Evolutionary conservation across 371 early-diverging fungal genomes (phyloP), one percentile per base, ranked within the genome.

Genomic region (Furculomyces boomerangus): DNA sequence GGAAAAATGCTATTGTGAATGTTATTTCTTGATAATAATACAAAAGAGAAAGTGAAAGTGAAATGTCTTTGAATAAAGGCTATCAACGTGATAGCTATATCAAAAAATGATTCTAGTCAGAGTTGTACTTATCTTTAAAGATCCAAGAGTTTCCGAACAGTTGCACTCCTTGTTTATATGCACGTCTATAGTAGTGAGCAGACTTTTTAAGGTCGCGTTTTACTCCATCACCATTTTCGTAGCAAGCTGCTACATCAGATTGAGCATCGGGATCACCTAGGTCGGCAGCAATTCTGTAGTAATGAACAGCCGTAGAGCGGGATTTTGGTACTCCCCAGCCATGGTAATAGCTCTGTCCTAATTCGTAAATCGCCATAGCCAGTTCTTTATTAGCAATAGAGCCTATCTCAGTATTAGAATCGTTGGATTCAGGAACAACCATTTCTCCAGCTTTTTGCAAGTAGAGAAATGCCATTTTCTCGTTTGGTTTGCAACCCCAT

Each of bases 111-210:
- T 39, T 39, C 39, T 39, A 39, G 27, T 45, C 45, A 49, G 50
- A 30, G 28, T 79, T 75, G 57, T 86, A 86, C 61, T 93, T 92
- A 30, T 82, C 74, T 62, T 92, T 93, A 70, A 80, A 88, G 29
- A 93, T 89, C 94, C 94, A 93, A 27, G 88, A 87, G 62, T 89
- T 89, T 22, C 85, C 84, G 30, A 92, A 82, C 25, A 83, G 73
- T 37, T 83, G 77, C 14, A 76, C 66, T 2, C 92, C 93, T 62
- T 86, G 85, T 28, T 70, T 74, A 56, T 84, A 78, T 1, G 94
- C 94, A 57, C 80, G 60, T 20, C 92, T 76, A 56, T 83, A 91
- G 65, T 84, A 91, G 55, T 83, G 78, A 0, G 92, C 91, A 1
- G 94, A 85, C 51, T 71, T 74, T 52, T 70, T 68, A 69, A 83